Conservation (phyloP, 225 moss, liverwort and hornwort species). For the Physcomitrium patens region DNA sequence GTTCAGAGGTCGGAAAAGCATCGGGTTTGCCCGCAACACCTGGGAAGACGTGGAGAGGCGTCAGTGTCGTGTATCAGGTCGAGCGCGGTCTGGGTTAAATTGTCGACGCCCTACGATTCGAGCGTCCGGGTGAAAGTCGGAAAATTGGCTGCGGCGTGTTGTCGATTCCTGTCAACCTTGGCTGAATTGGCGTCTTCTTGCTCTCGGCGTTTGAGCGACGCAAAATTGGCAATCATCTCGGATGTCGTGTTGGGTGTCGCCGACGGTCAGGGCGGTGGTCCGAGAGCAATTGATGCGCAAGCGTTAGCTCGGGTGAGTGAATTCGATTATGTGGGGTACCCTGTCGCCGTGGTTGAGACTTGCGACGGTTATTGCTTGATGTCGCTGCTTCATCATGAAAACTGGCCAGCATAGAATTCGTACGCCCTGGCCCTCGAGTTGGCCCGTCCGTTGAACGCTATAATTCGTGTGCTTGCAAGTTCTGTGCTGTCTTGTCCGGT, state of each 20-base stretch:
- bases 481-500: too few species aligned
- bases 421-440: background rate
- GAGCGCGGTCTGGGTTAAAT: background rate
- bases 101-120: background rate
- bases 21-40: background rate
- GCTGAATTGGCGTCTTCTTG: constrained; percentile 7
- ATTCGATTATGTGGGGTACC: background rate
- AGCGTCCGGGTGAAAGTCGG: constrained; percentile 22
- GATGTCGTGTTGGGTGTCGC: background rate
- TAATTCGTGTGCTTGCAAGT: too few species aligned
- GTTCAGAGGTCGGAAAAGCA: background rate
- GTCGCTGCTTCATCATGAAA: background rate
- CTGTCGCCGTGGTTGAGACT: background rate
- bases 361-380: too few species aligned
- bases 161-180: constrained; percentile 11
- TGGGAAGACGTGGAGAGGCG: background rate
- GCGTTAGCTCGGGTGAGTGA: constrained; percentile 2
- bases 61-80: constrained; percentile 4
- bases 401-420: too few species aligned
- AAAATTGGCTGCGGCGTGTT: constrained; percentile 19
- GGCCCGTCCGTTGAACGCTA: too few species aligned
- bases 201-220: constrained; percentile 15
- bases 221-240: background rate
- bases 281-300: background rate
- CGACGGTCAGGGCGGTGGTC: background rate